Evolutionary conservation across 352 stramenopile genomes (phyloP).

Genomic region (Phytophthora brassicae): DNA sequence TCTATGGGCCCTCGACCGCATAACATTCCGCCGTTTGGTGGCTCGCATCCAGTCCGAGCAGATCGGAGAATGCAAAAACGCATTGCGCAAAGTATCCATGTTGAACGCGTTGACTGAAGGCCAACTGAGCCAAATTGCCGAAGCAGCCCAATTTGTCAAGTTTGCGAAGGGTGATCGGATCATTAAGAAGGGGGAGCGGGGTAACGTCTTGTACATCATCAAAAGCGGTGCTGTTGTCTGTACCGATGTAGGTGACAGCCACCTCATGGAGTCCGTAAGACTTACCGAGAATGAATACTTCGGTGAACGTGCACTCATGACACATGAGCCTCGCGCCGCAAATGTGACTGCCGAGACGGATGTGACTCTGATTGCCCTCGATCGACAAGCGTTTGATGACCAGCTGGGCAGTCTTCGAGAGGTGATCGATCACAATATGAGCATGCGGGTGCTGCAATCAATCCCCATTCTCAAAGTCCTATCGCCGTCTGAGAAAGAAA

Average conservation of each 20-base stretch:
- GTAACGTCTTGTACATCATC: constrained; percentile 88
- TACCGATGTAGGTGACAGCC: constrained; percentile 52
- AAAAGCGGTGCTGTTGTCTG: constrained; percentile 68
- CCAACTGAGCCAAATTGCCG: constrained; percentile 60
- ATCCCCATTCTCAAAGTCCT: constrained; percentile 78
- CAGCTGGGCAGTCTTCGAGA: constrained; percentile 91
- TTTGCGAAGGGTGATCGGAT: constrained; percentile 76
- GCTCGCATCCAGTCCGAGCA: constrained; percentile 73
- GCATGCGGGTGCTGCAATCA: constrained; percentile 72
- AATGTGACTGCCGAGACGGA: constrained; percentile 86
- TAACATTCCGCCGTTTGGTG: constrained; percentile 86
- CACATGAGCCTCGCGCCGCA: constrained; percentile 82
- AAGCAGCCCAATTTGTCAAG: constrained; percentile 66
- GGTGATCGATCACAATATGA: constrained; percentile 90
- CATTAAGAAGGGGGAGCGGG: constrained; percentile 79
- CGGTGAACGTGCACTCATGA: constrained; percentile 91
- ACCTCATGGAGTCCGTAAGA: constrained; percentile 40
- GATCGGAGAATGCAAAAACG: constrained; percentile 65
- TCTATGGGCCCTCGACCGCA: constrained; percentile 86
- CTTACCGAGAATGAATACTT: constrained; percentile 89
- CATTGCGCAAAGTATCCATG: constrained; percentile 56
- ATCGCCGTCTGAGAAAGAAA: constrained; percentile 55
- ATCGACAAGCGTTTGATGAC: constrained; percentile 93
- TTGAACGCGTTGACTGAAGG: constrained; percentile 56
- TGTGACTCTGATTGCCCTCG: constrained; percentile 80